A percentile compares a stretch with the other conserved stretches of the same genome.
These are phyloP conservation scores for Cardiospermum halicacabum DNA, from an alignment of 345 rosid genomes.

Conservation along the genomic window DNA sequence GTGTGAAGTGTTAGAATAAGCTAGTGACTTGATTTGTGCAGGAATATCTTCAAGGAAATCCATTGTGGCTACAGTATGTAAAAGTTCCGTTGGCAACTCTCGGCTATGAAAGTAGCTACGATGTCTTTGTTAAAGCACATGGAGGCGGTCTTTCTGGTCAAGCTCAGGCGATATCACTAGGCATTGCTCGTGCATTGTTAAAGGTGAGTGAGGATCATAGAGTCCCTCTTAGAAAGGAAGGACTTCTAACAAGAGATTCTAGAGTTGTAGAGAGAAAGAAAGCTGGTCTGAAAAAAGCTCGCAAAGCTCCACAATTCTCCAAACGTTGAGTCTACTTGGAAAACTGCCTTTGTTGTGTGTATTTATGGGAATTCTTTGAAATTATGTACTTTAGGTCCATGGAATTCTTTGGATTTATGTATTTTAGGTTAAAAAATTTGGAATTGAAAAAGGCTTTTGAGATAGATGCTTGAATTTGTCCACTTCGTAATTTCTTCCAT, in stretches of 20 bases:
- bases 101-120: conserved; percentile 83
- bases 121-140: conserved; percentile 87
- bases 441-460: not conserved
- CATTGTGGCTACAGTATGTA: conserved; percentile 83
- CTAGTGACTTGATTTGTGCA: too few relatives aligned
- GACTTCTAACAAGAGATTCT: conserved; percentile 81
- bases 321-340: conserved; percentile 63
- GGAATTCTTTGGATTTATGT: not conserved
- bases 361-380: not conserved
- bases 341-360: not conserved
- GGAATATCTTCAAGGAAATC: conserved; percentile 98
- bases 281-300: conserved; percentile 91
- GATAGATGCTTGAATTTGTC: not conserved
- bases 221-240: conserved; percentile 67
- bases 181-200: conserved; percentile 81
- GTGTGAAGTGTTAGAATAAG: too few relatives aligned
- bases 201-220: conserved; percentile 78
- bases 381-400: not conserved
- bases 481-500: not conserved
- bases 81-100: conserved; percentile 70
- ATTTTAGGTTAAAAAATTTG: not conserved
- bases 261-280: conserved; percentile 95
- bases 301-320: conserved; percentile 89
- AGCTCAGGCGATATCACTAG: conserved; percentile 91
- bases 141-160: conserved; percentile 97